phyloP scores from a whole-genome alignment of 306 rosid species.

The Cucumis melo region DNA sequence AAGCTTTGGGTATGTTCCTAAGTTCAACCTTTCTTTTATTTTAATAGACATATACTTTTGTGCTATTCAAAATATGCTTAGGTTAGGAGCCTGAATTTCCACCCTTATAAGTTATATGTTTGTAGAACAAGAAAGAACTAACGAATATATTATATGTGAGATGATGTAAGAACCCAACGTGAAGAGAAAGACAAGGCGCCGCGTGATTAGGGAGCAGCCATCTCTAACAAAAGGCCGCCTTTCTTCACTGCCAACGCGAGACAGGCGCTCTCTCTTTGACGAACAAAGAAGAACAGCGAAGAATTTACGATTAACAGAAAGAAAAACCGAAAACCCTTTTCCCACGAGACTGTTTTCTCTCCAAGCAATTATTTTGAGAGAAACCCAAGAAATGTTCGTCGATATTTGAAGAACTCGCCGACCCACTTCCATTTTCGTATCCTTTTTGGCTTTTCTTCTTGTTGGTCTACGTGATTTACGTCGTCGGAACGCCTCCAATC shows the following conservation, averaged over 20 bases:
- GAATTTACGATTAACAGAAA: background rate
- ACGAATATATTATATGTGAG: background rate
- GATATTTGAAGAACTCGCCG: background rate
- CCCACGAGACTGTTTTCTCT: conserved; percentile 4
- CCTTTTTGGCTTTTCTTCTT: background rate
- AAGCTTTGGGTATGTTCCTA: too few relatives aligned
- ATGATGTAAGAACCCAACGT: background rate
- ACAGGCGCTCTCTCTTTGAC: background rate
- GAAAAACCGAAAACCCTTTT: conserved; percentile 4
- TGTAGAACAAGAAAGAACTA: too few relatives aligned
- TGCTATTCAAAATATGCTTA: too few relatives aligned
- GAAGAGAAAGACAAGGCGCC: background rate
- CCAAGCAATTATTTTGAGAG: background rate
- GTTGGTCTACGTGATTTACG: background rate
- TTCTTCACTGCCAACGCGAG: background rate
- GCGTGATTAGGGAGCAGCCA: background rate
- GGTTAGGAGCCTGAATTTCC: too few relatives aligned
- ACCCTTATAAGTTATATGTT: too few relatives aligned
- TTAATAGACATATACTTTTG: too few relatives aligned
- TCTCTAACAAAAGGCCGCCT: background rate
- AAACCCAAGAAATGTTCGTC: background rate
- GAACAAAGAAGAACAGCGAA: background rate
- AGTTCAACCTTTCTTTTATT: too few relatives aligned
- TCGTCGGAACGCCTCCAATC: background rate
- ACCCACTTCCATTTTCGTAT: background rate